phyloP scores from a whole-genome alignment of 768 basidiomycete species.

The Mycena chlorophos region DNA sequence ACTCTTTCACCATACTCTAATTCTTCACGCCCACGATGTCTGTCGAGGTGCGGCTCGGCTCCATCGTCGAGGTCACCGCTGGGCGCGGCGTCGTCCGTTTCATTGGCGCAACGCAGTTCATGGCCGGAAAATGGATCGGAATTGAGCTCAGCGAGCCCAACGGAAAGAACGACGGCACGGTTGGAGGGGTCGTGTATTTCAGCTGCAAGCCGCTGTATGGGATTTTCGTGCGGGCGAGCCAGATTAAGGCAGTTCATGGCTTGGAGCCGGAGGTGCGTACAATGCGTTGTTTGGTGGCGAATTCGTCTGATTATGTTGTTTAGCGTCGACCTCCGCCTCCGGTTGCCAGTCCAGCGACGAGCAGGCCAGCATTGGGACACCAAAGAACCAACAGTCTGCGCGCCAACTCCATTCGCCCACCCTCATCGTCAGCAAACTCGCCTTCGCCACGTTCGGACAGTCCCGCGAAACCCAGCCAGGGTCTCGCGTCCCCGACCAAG shows the following conservation, averaged over 20 bases:
- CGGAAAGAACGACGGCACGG: conserved; percentile 96
- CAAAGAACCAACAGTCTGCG: conserved; percentile 60
- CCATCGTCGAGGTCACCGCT: conserved; percentile 76
- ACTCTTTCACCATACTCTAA: neutral
- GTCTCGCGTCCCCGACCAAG: conserved; percentile 30
- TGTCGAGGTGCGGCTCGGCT: conserved; percentile 45
- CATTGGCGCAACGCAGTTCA: conserved; percentile 79
- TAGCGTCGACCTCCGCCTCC: conserved; percentile 8
- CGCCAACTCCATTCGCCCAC: conserved; percentile 39
- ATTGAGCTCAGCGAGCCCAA: conserved; percentile 79
- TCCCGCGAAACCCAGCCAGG: conserved; percentile 51
- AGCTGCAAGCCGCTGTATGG: conserved; percentile 73
- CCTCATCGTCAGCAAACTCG: conserved; percentile 39
- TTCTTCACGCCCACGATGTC: neutral
- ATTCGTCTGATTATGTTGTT: conserved; percentile 2
- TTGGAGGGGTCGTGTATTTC: conserved; percentile 81
- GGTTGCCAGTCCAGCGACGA: conserved; percentile 27
- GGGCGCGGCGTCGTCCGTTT: conserved; percentile 88
- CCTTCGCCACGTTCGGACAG: conserved; percentile 66
- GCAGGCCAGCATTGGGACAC: conserved; percentile 48
- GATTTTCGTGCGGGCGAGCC: conserved; percentile 85
- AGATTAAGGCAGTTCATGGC: conserved; percentile 67
- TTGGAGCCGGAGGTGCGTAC: conserved; percentile 38
- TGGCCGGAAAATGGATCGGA: conserved; percentile 92
- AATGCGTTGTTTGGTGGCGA: neutral